Evolutionary conservation across 495 filamentous ascomycete species (phyloP).

Genomic region (Podospora bellae-mahoneyi): DNA sequence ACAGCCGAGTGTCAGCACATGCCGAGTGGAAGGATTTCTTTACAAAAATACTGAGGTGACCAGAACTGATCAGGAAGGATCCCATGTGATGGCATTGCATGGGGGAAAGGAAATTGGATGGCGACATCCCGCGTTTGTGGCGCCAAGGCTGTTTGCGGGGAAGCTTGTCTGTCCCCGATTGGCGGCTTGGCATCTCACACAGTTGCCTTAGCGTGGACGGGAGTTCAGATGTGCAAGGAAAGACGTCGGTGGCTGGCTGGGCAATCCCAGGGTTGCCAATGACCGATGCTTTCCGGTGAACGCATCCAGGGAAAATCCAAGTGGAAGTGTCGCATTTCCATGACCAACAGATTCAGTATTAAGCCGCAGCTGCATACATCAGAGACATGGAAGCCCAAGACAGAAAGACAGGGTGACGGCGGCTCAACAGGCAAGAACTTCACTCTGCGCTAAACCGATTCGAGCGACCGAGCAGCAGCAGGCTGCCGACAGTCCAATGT

Average conservation of each 20-base stretch:
- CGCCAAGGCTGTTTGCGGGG: slow-evolving; percentile 8
- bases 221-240: background rate
- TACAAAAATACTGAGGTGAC: no score
- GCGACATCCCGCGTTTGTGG: background rate
- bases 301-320: background rate
- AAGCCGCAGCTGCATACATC: no score
- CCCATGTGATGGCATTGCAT: background rate
- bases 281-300: background rate
- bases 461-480: background rate
- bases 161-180: slow-evolving; percentile 4
- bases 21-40: no score
- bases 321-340: background rate
- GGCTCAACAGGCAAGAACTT: background rate
- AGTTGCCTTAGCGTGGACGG: no score
- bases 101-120: background rate
- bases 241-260: slow-evolving; percentile 6
- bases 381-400: no score
- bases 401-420: background rate
- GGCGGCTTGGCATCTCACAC: background rate
- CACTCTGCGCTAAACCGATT: background rate
- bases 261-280: background rate
- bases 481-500: background rate
- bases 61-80: background rate
- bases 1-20: no score
- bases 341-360: background rate